A percentile compares a stretch with the other conserved stretches of the same genome.
Evolutionary conservation across 2,329 filamentous ascomycete genomes (phyloP).

Genomic region (Colletotrichum acutatum): DNA sequence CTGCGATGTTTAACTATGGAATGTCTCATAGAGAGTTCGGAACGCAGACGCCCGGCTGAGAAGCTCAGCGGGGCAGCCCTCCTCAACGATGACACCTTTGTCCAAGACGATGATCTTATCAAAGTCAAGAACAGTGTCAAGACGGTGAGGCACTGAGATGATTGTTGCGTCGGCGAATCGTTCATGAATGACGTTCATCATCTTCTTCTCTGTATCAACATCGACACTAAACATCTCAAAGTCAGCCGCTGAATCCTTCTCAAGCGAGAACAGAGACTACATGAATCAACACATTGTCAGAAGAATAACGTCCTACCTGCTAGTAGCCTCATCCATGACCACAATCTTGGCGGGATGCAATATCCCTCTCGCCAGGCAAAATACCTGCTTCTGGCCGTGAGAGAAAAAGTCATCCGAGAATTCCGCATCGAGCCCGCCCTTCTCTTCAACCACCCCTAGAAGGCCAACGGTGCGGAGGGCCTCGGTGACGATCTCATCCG

Average conservation of each 20-base stretch:
- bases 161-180: slow-evolving; percentile 34
- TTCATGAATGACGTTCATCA: slow-evolving; percentile 38
- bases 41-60: no score
- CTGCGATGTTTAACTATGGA: no score
- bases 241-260: no score
- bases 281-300: no score
- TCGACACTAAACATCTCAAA: slow-evolving; percentile 44
- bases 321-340: slow-evolving; percentile 46
- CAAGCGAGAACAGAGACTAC: no score
- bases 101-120: slow-evolving; percentile 21
- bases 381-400: slow-evolving; percentile 45
- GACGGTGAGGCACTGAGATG: slow-evolving; percentile 41
- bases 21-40: no score
- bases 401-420: slow-evolving; percentile 39
- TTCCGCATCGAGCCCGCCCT: slow-evolving; percentile 20
- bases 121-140: slow-evolving; percentile 33
- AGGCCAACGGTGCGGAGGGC: slow-evolving; percentile 32
- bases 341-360: slow-evolving; percentile 44
- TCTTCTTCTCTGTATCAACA: slow-evolving; percentile 39
- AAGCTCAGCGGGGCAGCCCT: neutral
- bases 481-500: slow-evolving; percentile 28
- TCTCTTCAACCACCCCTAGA: slow-evolving; percentile 16
- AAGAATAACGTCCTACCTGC: no score
- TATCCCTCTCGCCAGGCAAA: slow-evolving; percentile 45
- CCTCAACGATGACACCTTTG: slow-evolving; percentile 4